Percentiles rank a stretch among this genome's conserved stretches.
phyloP scores from a whole-genome alignment of 139 green algal genomes.

The Asterochloris sp. region DNA sequence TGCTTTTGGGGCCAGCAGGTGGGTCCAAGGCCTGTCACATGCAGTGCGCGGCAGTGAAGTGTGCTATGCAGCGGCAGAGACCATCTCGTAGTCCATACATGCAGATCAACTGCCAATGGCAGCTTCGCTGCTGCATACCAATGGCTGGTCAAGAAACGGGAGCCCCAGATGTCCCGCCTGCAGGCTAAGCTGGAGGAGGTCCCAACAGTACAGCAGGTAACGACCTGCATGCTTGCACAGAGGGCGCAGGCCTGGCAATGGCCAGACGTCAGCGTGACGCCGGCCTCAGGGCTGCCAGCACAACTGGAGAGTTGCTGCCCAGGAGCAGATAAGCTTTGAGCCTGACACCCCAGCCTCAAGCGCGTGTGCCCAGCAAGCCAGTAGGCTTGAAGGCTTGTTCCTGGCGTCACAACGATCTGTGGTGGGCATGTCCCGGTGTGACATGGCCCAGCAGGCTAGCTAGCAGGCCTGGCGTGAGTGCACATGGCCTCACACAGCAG shows the following conservation, averaged over 20 bases:
- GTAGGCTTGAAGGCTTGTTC: neutral
- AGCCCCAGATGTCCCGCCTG: neutral
- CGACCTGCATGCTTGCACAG: too few species aligned
- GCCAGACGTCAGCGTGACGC: too few species aligned
- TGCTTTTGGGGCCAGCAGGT: slow-evolving; percentile 6
- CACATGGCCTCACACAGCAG: neutral
- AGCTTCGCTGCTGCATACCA: neutral
- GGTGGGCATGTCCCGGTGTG: neutral
- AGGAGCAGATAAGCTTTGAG: too few species aligned
- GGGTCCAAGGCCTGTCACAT: neutral
- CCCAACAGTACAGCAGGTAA: neutral
- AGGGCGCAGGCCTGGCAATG: too few species aligned
- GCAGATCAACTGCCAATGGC: neutral
- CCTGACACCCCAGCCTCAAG: too few species aligned
- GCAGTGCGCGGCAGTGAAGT: neutral
- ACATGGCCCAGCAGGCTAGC: neutral
- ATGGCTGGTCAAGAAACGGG: neutral
- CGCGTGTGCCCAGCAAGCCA: too few species aligned
- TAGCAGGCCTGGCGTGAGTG: neutral
- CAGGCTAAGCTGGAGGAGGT: neutral
- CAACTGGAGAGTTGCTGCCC: too few species aligned
- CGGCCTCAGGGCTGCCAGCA: too few species aligned
- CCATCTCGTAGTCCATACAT: neutral
- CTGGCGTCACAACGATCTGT: neutral
- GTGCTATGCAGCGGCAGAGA: neutral